phyloP scores from a whole-genome alignment of 2,329 filamentous ascomycete species.

The Metarhizium robertsii region DNA sequence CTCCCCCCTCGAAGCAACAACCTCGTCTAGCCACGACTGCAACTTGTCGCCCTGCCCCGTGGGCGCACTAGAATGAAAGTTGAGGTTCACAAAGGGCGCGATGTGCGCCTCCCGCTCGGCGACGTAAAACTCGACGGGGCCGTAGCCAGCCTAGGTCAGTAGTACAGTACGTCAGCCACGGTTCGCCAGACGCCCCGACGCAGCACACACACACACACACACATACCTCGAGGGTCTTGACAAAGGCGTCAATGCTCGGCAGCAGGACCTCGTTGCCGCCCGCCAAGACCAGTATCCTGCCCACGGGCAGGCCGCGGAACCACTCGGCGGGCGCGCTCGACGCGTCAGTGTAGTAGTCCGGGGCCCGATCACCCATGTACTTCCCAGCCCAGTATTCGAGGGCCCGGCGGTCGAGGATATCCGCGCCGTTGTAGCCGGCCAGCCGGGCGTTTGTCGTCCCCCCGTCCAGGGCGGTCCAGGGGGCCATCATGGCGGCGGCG shows the following conservation, averaged over 20 bases:
- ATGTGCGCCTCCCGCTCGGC: slow-evolving; percentile 11
- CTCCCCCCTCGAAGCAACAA: neutral
- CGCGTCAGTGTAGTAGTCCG: slow-evolving; percentile 12
- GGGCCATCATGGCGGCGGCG: slow-evolving; percentile 7
- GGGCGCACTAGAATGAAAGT: slow-evolving; percentile 6
- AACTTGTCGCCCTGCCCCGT: slow-evolving; percentile 13
- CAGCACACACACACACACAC: no score
- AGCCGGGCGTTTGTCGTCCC: neutral
- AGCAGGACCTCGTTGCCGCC: slow-evolving; percentile 11
- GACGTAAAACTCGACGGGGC: slow-evolving; percentile 10
- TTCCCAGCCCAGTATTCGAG: slow-evolving; percentile 3
- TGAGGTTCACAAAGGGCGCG: slow-evolving; percentile 11
- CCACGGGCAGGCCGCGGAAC: slow-evolving; percentile 9
- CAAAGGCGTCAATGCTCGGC: slow-evolving; percentile 8
- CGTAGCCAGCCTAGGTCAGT: slow-evolving; percentile 3
- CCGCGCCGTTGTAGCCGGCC: slow-evolving; percentile 7
- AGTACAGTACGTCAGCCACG: no score
- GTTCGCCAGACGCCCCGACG: no score
- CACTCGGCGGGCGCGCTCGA: slow-evolving; percentile 9
- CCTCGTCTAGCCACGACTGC: slow-evolving; percentile 10
- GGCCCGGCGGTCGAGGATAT: slow-evolving; percentile 6
- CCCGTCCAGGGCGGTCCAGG: slow-evolving; percentile 10
- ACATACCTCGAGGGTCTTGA: slow-evolving; percentile 11
- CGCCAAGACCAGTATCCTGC: slow-evolving; percentile 9
- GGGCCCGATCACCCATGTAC: slow-evolving; percentile 7